Base-by-base conservation (phyloP, 2,329 filamentous ascomycete genomes). In the Alternaria triticimaculans region DNA sequence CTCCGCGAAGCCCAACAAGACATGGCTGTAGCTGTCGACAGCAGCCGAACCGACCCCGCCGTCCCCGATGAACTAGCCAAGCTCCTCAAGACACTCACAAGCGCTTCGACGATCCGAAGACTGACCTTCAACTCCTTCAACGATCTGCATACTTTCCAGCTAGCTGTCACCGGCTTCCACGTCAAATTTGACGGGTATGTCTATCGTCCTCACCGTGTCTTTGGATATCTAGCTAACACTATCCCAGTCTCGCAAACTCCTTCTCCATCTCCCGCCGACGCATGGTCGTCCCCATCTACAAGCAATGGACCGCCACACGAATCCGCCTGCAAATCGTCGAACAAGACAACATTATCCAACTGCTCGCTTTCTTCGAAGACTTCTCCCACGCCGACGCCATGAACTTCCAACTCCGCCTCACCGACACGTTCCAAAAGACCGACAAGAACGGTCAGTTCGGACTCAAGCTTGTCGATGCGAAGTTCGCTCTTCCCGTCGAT, bases 251-350 rank as follows among this genome's bases (percentile, higher is more conserved):
- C 56, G 93, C 93, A 6, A 84, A 87, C 8, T 89, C 88, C 0
- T 92, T 97, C 78, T 89, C 91, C 62, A 97, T 97, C 68, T 90
- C 94, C 2, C 89, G 94, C 28, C 89, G 92, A 53, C 88, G 92
- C 69, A 96, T 94, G 90, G 92, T 97, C 12, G 93, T 97, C 15
- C 93, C 93, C 0, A 95, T 97, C 69, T 92, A 96, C 82, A 97
- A 97, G 82, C 96, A 96, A 79, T 96, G 93, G 92, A 93, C 96
- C 76, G 92, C 94, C 3, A 88, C 86, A n/a, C 87, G 86, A 41
- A 92, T 92, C 9, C 89, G 94, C 37, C 84, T 97, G 8, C 94
- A 97, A 77, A 85, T 97, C 41, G 88, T 97, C 37, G 86, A 89
- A 68, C 90, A 91, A 68, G 92, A 94, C 66, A 92, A 89, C 73